Percentiles rank a stretch among this genome's conserved stretches.
Conservation (phyloP, 1,284 basidiomycete genomes). For the Irpex sp. region DNA sequence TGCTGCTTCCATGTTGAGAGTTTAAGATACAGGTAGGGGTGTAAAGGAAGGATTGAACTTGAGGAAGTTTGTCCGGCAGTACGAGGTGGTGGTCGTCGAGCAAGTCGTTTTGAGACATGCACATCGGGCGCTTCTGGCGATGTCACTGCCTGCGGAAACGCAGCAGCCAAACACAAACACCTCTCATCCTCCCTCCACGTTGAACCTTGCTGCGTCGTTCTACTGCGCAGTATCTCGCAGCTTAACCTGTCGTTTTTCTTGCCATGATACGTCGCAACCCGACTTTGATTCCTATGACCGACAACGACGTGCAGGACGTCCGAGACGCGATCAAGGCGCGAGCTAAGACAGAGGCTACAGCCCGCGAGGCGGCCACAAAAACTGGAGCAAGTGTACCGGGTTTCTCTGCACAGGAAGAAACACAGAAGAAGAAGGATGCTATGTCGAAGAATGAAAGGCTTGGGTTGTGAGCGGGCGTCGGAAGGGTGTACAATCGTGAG, state of each 20-base stretch:
- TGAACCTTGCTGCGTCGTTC: neutral
- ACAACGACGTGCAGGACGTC: slow-evolving; percentile 72
- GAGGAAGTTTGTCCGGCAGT: neutral
- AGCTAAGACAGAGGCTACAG: slow-evolving; percentile 36
- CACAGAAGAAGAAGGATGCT: slow-evolving; percentile 32
- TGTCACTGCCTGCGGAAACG: slow-evolving; percentile 7
- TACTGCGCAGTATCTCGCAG: slow-evolving; percentile 1
- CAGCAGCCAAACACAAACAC: slow-evolving; percentile 2
- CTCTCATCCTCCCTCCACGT: slow-evolving; percentile 4
- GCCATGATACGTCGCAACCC: slow-evolving; percentile 73
- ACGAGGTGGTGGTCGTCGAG: slow-evolving; percentile 7
- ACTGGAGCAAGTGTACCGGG: slow-evolving; percentile 13
- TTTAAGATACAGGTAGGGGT: neutral
- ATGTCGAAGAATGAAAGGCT: slow-evolving; percentile 35
- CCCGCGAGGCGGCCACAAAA: slow-evolving; percentile 8
- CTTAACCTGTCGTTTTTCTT: neutral
- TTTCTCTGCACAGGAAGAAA: slow-evolving; percentile 32
- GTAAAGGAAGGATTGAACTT: neutral
- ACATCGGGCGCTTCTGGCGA: neutral
- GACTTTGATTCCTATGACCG: slow-evolving; percentile 70
- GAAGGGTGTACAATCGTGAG: too few species aligned
- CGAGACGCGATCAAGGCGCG: slow-evolving; percentile 57
- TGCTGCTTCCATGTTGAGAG: slow-evolving; percentile 51
- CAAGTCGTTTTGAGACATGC: slow-evolving; percentile 5
- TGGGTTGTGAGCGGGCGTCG: slow-evolving; percentile 18